Percentiles rank a stretch among this genome's conserved stretches.
Evolutionary conservation across 768 basidiomycete genomes (phyloP).

Genomic region (Lactifluus piperatus): DNA sequence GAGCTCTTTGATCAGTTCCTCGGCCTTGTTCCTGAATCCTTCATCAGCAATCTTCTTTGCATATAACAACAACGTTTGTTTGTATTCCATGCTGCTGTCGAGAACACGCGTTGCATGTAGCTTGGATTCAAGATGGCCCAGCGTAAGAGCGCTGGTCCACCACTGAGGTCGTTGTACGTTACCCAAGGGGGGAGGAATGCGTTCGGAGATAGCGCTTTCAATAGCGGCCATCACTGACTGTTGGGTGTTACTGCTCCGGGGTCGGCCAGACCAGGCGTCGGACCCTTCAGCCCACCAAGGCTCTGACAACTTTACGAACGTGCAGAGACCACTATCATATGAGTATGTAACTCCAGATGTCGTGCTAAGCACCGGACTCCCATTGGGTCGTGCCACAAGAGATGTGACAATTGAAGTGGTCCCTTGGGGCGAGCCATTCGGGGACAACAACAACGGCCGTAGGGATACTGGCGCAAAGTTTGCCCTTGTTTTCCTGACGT

Average conservation of each 20-base stretch:
- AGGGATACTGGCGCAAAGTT: constrained; percentile 62
- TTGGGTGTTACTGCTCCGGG: constrained; percentile 48
- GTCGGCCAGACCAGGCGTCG: constrained; percentile 73
- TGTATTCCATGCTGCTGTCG: constrained; percentile 82
- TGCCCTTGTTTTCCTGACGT: constrained; percentile 57
- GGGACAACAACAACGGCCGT: constrained; percentile 44
- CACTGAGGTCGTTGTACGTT: constrained; percentile 47
- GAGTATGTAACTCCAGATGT: constrained; percentile 74
- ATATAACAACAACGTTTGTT: constrained; percentile 63
- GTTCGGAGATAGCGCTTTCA: constrained; percentile 26
- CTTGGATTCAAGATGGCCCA: constrained; percentile 83
- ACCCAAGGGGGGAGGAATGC: constrained; percentile 16
- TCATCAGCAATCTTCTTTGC: constrained; percentile 84
- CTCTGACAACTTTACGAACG: constrained; percentile 73
- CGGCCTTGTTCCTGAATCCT: constrained; percentile 78
- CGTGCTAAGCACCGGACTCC: constrained; percentile 65
- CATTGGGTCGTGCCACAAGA: constrained; percentile 67
- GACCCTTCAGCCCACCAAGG: constrained; percentile 82
- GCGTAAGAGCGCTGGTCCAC: constrained; percentile 76
- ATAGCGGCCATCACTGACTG: constrained; percentile 18
- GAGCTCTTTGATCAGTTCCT: constrained; percentile 85
- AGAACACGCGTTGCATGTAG: constrained; percentile 65
- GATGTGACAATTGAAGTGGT: constrained; percentile 43
- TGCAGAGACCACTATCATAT: constrained; percentile 56
- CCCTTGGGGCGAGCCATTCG: constrained; percentile 30